These are phyloP conservation scores for Sisymbrium irio DNA, from an alignment of 345 rosid species.

Conservation along the genomic window DNA sequence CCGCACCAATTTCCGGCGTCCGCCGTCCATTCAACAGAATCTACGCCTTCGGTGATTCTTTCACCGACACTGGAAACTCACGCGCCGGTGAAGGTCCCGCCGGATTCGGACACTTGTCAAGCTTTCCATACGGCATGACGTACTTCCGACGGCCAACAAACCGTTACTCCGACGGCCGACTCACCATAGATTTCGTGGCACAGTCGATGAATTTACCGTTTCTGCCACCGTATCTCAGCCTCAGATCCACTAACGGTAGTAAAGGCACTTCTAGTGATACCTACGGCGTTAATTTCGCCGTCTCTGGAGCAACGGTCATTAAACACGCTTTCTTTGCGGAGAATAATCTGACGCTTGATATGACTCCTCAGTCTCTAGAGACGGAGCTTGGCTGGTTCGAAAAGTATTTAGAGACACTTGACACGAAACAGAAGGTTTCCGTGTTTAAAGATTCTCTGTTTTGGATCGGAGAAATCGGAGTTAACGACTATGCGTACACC, in stretches of 20 bases:
- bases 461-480: conserved; percentile 97
- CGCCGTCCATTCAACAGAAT: too few species aligned
- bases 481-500: conserved; percentile 79
- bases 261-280: conserved; percentile 26
- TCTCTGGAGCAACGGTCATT: conserved; percentile 84
- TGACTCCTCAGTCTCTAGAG: conserved; percentile 70
- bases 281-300: conserved; percentile 84
- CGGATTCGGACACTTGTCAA: conserved; percentile 81
- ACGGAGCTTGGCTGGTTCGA: conserved; percentile 74
- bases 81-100: conserved; percentile 55
- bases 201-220: conserved; percentile 62
- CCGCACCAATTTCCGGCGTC: too few species aligned
- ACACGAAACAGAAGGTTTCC: conserved; percentile 39
- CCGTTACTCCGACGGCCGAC: conserved; percentile 90
- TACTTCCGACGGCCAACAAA: conserved; percentile 79
- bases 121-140: conserved; percentile 71
- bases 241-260: conserved; percentile 22
- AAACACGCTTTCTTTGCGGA: conserved; percentile 70
- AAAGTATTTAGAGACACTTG: conserved; percentile 49
- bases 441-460: conserved; percentile 56
- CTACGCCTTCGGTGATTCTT: too few species aligned
- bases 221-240: conserved; percentile 64
- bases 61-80: conserved; percentile 93
- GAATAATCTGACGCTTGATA: conserved; percentile 66
- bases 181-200: conserved; percentile 83